Conservation (phyloP, 805 yeast genomes). For the Teunomyces gatunensis region DNA sequence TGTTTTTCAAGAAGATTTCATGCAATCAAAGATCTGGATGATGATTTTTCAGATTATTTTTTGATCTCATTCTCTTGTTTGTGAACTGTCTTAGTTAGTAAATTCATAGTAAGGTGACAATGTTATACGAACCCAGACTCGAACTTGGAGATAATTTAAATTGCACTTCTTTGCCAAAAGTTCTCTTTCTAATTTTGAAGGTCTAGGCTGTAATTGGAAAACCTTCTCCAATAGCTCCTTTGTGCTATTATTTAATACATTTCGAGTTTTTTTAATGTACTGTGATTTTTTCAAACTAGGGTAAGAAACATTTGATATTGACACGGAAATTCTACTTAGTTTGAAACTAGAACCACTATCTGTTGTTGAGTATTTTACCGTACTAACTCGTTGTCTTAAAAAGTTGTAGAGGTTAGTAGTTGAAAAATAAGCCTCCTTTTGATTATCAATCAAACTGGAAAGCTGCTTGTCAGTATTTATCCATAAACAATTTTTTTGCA, state of each 20-base stretch:
- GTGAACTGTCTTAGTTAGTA: slow-evolving; percentile 22
- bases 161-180: slow-evolving; percentile 26
- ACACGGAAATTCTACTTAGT: neutral
- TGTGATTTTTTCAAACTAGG: neutral
- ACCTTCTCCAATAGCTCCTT: slow-evolving; percentile 13
- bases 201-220: slow-evolving; percentile 16
- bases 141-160: slow-evolving; percentile 24
- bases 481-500: no score
- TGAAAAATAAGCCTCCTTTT: neutral
- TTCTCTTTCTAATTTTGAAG: slow-evolving; percentile 25
- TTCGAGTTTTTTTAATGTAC: neutral
- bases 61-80: slow-evolving; percentile 27
- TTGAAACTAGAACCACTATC: neutral
- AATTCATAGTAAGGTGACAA: neutral
- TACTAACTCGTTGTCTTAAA: neutral
- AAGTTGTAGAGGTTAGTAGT: neutral
- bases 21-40: neutral
- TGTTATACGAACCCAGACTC: slow-evolving; percentile 32
- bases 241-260: neutral
- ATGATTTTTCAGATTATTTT: slow-evolving; percentile 3
- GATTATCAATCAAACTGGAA: neutral
- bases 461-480: neutral
- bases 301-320: neutral
- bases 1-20: neutral
- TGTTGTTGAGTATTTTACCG: neutral